Evolutionary conservation across 345 rosid species (phyloP).

Genomic region (Camelina neglecta): DNA sequence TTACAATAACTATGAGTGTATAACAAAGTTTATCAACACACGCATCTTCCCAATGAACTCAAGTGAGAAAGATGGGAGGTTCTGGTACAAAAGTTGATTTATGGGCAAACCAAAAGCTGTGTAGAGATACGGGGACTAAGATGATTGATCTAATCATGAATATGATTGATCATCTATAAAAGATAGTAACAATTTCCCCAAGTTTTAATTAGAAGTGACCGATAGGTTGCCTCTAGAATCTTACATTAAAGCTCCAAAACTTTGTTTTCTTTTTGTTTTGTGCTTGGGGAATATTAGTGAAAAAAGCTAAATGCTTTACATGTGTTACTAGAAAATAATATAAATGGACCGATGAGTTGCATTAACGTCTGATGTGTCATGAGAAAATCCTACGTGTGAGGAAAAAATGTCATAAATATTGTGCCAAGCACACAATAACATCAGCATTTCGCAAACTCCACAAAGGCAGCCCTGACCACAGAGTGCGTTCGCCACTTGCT

Average conservation of each 20-base stretch:
- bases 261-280: background rate
- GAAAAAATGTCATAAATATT: background rate
- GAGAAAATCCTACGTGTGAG: conserved; percentile 38
- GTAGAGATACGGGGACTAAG: background rate
- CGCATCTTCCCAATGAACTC: background rate
- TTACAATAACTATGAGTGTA: too few relatives aligned
- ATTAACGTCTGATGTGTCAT: conserved; percentile 35
- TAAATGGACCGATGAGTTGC: background rate
- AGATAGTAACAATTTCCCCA: background rate
- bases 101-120: background rate
- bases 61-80: background rate
- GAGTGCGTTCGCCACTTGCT: conserved; percentile 27
- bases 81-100: background rate
- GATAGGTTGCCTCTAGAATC: background rate
- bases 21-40: background rate
- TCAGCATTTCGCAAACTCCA: conserved; percentile 29
- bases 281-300: background rate
- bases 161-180: background rate
- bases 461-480: background rate
- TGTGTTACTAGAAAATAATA: conserved; percentile 21
- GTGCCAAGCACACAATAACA: conserved; percentile 41
- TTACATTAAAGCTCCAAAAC: conserved; percentile 2
- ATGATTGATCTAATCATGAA: too few relatives aligned
- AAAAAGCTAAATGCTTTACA: conserved; percentile 22
- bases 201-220: background rate